A percentile compares a stretch with the other conserved stretches of the same genome.
Conservation (phyloP, 345 rosid genomes). For the Turnera subulata region DNA sequence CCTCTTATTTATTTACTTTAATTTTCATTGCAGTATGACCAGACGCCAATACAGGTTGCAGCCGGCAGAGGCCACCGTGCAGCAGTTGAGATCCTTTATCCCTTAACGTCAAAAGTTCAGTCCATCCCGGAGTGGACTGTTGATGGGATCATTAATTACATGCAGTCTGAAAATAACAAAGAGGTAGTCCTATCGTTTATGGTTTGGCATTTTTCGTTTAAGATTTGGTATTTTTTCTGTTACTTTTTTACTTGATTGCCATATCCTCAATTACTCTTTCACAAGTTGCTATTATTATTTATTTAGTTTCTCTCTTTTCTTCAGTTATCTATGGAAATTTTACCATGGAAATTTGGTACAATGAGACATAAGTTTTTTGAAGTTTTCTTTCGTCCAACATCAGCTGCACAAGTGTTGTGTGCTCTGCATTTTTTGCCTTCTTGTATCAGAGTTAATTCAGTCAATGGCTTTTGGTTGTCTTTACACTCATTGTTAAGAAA, state of each 20-base stretch:
- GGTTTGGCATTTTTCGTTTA: no score
- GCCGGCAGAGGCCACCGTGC: conserved; percentile 64
- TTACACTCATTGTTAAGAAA: neutral
- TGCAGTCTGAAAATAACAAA: conserved; percentile 50
- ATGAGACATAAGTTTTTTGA: no score
- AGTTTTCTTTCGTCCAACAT: no score
- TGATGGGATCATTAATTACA: conserved; percentile 58
- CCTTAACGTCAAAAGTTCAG: conserved; percentile 50
- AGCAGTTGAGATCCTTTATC: conserved; percentile 71
- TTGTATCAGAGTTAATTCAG: no score
- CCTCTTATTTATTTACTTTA: no score
- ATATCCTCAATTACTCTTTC: neutral
- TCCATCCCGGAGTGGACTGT: conserved; percentile 68
- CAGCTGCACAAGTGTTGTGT: no score
- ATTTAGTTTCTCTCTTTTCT: neutral
- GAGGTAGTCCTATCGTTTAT: conserved; percentile 22
- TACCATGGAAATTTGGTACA: no score
- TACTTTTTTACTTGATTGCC: neutral
- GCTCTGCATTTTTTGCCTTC: no score
- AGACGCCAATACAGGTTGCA: conserved; percentile 77
- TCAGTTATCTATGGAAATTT: no score
- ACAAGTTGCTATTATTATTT: neutral
- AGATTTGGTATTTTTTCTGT: no score
- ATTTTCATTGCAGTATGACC: conserved; percentile 72
- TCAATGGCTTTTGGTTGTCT: no score